Evolutionary conservation across 139 green algal genomes (phyloP), one percentile per base, ranked within the genome.

Genomic region (Picochlorum sp.): DNA sequence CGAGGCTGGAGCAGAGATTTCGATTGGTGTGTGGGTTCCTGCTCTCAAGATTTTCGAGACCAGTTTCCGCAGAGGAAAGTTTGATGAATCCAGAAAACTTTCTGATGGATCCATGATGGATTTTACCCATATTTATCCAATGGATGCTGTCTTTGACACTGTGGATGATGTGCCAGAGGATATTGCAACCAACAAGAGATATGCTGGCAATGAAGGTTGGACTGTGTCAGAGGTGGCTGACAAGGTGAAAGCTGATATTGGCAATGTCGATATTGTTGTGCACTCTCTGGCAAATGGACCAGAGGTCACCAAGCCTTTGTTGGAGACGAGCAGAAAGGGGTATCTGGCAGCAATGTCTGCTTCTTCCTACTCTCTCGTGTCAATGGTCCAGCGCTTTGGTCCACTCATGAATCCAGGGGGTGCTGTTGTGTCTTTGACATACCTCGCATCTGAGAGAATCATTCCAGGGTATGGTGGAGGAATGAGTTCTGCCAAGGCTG

Each of bases 271-370:
- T 77, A 85, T 98, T 57, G 18, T 99, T 65, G 87, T 99, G 49
- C 94, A 99, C 83, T 98, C 92, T 6, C 84, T 99, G 45, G 94
- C 94, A 61, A 99, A 99, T 76, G 94, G 94, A 15, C 94, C 94
- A 38, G 94, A 99, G 79, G 94, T 99, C 20, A 73, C 77, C 14
- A 99, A 99, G 76, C 83, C 88, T 11, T 83, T 99, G 52, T 82
- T 99, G 60, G 92, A 99, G 77, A 97, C 90, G 6, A 92, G 80
- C 4, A 82, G 93, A 61, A 77, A 70, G 75, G 94, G 94, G 20
- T 99, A 99, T 81, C 82, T 99, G 54, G 91, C 94, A 6, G 94
- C 94, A 30, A 54, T 97, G 49, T 95, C 85, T n/a, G 94, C 94
- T 26, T 97, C 90, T 14, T 85, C 87, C 41, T 99, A 97, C 84